These are phyloP conservation scores for Coemansia erecta DNA, from an alignment of 192 early-diverging fungal species.

Conservation along the genomic window DNA sequence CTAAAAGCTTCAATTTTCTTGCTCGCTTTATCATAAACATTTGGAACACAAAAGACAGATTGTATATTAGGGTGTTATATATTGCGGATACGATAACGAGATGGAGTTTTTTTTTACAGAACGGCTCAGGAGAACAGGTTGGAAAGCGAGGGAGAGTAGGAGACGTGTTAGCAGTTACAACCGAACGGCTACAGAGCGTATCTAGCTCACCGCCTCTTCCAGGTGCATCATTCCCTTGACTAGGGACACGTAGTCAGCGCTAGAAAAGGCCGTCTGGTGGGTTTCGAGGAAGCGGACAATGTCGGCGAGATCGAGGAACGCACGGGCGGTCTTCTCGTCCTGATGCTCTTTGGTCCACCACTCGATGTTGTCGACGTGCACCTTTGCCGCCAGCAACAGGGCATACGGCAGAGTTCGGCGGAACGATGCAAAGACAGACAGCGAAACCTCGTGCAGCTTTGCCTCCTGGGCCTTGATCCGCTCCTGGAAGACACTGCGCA, in stretches of 20 bases:
- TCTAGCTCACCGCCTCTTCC: not conserved
- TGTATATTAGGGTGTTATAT: not conserved
- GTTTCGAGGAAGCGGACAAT: constrained; percentile 43
- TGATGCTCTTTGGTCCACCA: constrained; percentile 35
- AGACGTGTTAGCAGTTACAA: not conserved
- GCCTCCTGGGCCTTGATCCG: constrained; percentile 37
- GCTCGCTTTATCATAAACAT: too few species aligned
- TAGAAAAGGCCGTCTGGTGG: constrained; percentile 43
- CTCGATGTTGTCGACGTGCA: constrained; percentile 51
- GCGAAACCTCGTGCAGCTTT: constrained; percentile 31
- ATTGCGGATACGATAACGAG: not conserved
- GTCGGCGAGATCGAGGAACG: constrained; percentile 34
- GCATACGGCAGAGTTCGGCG: constrained; percentile 50
- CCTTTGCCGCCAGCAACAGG: constrained; percentile 41
- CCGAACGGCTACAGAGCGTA: not conserved
- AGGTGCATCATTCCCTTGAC: constrained; percentile 50
- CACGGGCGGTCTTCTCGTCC: constrained; percentile 31
- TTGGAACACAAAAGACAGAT: too few species aligned
- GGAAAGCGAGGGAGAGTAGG: not conserved
- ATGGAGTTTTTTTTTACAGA: too few species aligned
- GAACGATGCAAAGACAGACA: constrained; percentile 46
- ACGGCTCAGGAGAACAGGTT: not conserved
- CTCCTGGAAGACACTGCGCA: constrained; percentile 38
- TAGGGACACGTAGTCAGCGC: constrained; percentile 42
- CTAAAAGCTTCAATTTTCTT: constrained; percentile 1